Evolutionary conservation across 139 green algal genomes (phyloP).

Genomic region (Ulvella scutata): DNA sequence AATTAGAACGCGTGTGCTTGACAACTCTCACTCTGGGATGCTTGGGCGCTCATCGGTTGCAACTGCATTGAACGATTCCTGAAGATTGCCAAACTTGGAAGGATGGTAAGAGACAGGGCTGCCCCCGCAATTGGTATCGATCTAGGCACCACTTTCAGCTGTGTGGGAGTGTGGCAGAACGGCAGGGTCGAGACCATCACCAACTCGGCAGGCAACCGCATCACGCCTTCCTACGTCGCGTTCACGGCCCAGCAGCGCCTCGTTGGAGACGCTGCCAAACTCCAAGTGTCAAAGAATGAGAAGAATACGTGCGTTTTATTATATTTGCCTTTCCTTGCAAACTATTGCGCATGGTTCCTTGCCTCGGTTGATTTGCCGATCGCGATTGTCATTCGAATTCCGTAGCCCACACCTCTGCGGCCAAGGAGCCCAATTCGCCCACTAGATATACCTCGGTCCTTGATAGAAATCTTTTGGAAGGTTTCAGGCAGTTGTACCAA

Average conservation of each 20-base stretch:
- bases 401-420: background rate
- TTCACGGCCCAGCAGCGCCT: conserved; percentile 99
- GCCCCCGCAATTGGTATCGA: conserved; percentile 98
- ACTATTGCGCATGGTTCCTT: background rate
- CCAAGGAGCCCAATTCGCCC: background rate
- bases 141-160: conserved; percentile 96
- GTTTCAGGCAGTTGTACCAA: background rate
- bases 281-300: conserved; percentile 26
- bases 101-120: no score
- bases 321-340: conserved; percentile 14
- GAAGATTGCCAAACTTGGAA: no score
- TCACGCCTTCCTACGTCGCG: conserved; percentile 96
- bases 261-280: conserved; percentile 71
- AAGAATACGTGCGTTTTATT: conserved; percentile 21
- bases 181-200: conserved; percentile 96
- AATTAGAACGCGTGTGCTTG: no score
- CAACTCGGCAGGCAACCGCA: conserved; percentile 97
- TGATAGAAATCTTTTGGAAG: background rate
- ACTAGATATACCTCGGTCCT: background rate
- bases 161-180: conserved; percentile 98
- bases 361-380: background rate
- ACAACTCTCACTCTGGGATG: no score
- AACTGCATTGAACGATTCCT: no score
- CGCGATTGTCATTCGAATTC: background rate
- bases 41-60: no score